phyloP scores from a whole-genome alignment of 1,284 basidiomycete species.

The Apiotrichum brassicae region DNA sequence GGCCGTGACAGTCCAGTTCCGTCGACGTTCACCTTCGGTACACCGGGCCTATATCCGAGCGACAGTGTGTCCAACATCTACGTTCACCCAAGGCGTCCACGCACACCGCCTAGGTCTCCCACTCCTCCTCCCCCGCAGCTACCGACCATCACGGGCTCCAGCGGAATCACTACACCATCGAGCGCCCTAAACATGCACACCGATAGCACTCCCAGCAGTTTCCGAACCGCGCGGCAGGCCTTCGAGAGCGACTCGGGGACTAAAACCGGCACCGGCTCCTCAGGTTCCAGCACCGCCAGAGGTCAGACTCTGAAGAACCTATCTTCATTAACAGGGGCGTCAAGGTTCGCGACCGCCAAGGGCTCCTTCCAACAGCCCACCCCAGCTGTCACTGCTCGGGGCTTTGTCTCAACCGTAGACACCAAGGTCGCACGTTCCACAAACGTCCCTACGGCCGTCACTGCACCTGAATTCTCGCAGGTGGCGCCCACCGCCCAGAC shows the following conservation, averaged over 20 bases:
- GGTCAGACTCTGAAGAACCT: not conserved
- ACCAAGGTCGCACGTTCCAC: not conserved
- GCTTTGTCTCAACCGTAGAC: not conserved
- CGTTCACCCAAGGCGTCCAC: not conserved
- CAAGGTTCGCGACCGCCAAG: not conserved
- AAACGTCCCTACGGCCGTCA: not conserved
- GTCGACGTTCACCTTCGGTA: not conserved
- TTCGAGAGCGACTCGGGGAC: not conserved
- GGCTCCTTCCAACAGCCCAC: not conserved
- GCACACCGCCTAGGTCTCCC: not conserved
- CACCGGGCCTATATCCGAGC: not conserved
- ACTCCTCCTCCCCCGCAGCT: not conserved
- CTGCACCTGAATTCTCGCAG: not conserved
- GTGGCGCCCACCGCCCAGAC: not conserved
- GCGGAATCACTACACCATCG: not conserved
- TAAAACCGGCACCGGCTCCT: too few species aligned
- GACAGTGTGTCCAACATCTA: constrained; percentile 3
- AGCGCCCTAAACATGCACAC: not conserved
- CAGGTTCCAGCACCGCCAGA: not conserved
- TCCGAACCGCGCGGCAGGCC: not conserved
- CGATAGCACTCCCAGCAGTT: not conserved
- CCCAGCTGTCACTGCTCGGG: not conserved
- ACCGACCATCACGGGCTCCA: constrained; percentile 1
- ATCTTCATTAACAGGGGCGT: not conserved
- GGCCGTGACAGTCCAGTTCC: not conserved